A percentile compares a stretch with the other conserved stretches of the same genome.
phyloP scores from a whole-genome alignment of 169 alveolate species.

The Babesia ovis region DNA sequence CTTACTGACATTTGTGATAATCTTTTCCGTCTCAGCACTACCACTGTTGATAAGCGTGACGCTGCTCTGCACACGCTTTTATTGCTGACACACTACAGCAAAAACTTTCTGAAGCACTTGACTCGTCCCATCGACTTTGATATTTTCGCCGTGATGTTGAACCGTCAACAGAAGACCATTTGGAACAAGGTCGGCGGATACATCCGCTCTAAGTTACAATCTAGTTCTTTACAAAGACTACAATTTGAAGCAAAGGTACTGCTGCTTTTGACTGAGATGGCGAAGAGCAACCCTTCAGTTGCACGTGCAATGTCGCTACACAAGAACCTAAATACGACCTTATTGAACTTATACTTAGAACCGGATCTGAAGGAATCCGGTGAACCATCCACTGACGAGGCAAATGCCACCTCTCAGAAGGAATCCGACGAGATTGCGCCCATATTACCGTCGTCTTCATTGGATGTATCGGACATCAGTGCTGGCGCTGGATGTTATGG shows the following conservation, averaged over 20 bases:
- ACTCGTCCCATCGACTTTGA: conserved; percentile 4
- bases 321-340: conserved; percentile 21
- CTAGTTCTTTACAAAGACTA: too few relatives aligned
- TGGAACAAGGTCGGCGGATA: conserved; percentile 42
- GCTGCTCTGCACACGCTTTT: conserved; percentile 33
- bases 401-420: too few relatives aligned
- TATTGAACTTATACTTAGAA: neutral
- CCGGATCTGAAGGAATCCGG: too few relatives aligned
- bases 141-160: conserved; percentile 27
- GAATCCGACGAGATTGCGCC: too few relatives aligned
- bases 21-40: conserved; percentile 3
- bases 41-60: conserved; percentile 30
- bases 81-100: conserved; percentile 3
- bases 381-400: too few relatives aligned
- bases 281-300: conserved; percentile 5
- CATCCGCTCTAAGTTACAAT: conserved; percentile 41
- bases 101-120: conserved; percentile 3
- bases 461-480: too few relatives aligned
- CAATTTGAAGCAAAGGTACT: too few relatives aligned
- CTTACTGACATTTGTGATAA: conserved; percentile 13
- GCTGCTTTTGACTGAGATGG: too few relatives aligned
- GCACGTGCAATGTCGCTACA: conserved; percentile 19
- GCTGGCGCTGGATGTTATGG: too few relatives aligned
- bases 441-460: too few relatives aligned
- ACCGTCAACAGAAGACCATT: conserved; percentile 38